These are phyloP conservation scores for Verticillium zaregamsianum DNA, from an alignment of 2,329 filamentous ascomycete species.

Conservation along the genomic window DNA sequence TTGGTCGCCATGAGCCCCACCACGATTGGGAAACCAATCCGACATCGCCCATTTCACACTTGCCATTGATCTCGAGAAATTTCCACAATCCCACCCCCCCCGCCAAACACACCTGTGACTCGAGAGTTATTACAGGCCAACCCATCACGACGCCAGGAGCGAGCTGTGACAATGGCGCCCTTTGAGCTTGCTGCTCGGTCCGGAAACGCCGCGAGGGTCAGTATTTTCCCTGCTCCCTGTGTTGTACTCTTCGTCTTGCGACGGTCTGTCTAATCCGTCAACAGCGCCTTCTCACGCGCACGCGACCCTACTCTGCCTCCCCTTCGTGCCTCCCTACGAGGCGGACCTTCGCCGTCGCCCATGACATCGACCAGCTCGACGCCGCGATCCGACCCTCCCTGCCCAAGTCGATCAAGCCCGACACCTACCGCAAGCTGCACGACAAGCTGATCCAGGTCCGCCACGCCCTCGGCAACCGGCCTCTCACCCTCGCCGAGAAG, in stretches of 20 bases:
- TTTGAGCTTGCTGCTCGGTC: constrained; percentile 46
- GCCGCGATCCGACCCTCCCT: constrained; percentile 21
- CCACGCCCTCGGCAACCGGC: constrained; percentile 61
- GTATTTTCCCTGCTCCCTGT: constrained; percentile 1
- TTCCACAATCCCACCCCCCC: constrained; percentile 7
- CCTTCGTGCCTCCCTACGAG: constrained; percentile 11
- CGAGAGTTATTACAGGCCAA: background rate
- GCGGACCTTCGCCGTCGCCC: constrained; percentile 13
- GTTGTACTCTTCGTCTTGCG: background rate
- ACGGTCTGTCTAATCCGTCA: constrained; percentile 7
- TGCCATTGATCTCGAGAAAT: constrained; percentile 7
- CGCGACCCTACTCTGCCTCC: constrained; percentile 9
- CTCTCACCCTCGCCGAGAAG: constrained; percentile 91
- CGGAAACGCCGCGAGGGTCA: constrained; percentile 43
- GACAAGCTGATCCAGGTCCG: constrained; percentile 72
- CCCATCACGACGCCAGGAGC: background rate
- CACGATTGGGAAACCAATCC: constrained; percentile 8
- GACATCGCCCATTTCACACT: constrained; percentile 16
- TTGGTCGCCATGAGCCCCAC: background rate
- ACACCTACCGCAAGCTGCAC: constrained; percentile 80
- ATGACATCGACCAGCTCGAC: constrained; percentile 20
- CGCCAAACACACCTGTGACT: constrained; percentile 7
- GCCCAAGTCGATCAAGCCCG: constrained; percentile 40
- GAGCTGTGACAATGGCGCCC: constrained; percentile 38
- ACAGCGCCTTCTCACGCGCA: constrained; percentile 30